Evolutionary conservation across 768 basidiomycete genomes (phyloP).

Genomic region (Tricholomella constricta): DNA sequence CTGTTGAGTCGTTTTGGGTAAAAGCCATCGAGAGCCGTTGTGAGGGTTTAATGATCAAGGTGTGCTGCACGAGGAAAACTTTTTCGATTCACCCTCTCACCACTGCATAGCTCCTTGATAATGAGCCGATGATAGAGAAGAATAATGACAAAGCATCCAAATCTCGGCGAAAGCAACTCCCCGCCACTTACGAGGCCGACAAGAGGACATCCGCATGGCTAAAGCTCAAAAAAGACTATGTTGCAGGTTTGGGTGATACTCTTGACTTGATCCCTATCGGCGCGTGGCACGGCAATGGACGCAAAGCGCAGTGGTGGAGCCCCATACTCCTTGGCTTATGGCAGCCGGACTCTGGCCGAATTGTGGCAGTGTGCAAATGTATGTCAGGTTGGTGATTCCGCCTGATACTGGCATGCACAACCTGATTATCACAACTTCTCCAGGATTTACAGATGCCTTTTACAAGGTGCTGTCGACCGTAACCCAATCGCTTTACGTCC

Average conservation of each 20-base stretch:
- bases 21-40: constrained; percentile 73
- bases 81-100: background rate
- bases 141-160: constrained; percentile 29
- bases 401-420: background rate
- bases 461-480: constrained; percentile 54
- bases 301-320: constrained; percentile 92
- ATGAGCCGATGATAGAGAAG: constrained; percentile 40
- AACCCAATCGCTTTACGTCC: constrained; percentile 11
- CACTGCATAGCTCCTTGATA: constrained; percentile 63
- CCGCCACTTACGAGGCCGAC: constrained; percentile 89
- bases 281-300: constrained; percentile 89
- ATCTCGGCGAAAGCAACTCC: constrained; percentile 64
- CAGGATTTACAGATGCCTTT: constrained; percentile 84
- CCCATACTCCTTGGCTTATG: constrained; percentile 81
- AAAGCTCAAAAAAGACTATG: constrained; percentile 93
- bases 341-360: constrained; percentile 59
- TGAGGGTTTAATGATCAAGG: constrained; percentile 96
- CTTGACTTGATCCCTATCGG: constrained; percentile 73
- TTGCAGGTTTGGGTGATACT: constrained; percentile 75
- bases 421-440: constrained; percentile 1
- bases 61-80: constrained; percentile 28
- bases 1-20: constrained; percentile 75
- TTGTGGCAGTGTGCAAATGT: constrained; percentile 87
- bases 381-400: constrained; percentile 64
- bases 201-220: constrained; percentile 87